Percentiles rank a stretch among this genome's conserved stretches.
Conservation (phyloP, 2,329 filamentous ascomycete species). For the Botrytis fragariae region DNA sequence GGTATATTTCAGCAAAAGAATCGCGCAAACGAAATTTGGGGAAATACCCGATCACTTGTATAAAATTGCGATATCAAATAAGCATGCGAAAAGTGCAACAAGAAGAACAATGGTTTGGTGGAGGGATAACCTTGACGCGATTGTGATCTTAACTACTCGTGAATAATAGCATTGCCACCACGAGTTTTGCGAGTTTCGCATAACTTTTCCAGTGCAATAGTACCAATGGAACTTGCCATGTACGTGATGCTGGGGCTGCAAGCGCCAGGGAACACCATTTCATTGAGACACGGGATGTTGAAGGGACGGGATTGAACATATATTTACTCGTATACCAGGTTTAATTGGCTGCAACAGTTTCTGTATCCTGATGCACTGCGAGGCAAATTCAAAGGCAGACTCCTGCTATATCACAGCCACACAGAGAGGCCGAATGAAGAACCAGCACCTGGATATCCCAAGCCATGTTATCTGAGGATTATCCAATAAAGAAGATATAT, state of each 20-base stretch:
- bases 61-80: background rate
- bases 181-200: background rate
- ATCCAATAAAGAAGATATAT: background rate
- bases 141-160: background rate
- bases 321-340: background rate
- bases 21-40: background rate
- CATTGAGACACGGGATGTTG: background rate
- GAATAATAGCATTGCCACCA: background rate
- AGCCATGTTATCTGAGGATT: background rate
- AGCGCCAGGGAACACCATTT: background rate
- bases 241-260: background rate
- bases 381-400: background rate
- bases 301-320: background rate
- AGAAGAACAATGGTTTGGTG: background rate
- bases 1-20: background rate
- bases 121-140: background rate
- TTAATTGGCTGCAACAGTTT: background rate
- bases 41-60: background rate
- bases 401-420: background rate
- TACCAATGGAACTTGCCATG: no score
- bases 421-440: background rate
- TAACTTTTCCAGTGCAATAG: background rate
- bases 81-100: background rate
- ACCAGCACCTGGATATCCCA: background rate
- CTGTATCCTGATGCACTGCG: background rate